These are phyloP conservation scores for Penicillium sp. DNA, from an alignment of 2,329 filamentous ascomycete species.

Conservation along the genomic window DNA sequence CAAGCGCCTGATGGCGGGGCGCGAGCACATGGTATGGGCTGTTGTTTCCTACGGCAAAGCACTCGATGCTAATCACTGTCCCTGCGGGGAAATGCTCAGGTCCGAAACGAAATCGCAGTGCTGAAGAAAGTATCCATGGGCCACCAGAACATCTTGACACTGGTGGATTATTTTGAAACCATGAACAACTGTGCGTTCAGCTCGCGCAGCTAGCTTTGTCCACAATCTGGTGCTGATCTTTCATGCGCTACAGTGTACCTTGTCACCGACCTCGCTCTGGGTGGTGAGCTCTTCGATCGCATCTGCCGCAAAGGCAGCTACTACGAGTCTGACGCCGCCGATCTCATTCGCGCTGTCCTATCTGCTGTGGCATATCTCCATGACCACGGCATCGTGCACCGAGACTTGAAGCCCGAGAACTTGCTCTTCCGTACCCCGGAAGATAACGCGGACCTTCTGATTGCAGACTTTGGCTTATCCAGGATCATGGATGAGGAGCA, in stretches of 20 bases:
- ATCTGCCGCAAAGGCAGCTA: slow-evolving; percentile 99
- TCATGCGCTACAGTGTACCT: slow-evolving; percentile 66
- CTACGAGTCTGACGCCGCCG: slow-evolving; percentile 94
- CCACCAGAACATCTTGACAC: slow-evolving; percentile 93
- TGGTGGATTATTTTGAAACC: slow-evolving; percentile 99
- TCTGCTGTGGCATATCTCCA: slow-evolving; percentile 98
- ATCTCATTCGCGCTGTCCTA: slow-evolving; percentile 89
- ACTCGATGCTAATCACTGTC: slow-evolving; percentile 7
- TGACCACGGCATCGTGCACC: slow-evolving; percentile 97
- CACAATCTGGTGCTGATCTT: background rate
- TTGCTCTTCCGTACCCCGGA: slow-evolving; percentile 94
- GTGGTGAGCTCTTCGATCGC: slow-evolving; percentile 94
- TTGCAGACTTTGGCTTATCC: slow-evolving; percentile 93
- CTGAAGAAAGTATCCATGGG: slow-evolving; percentile 98
- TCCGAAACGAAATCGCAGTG: slow-evolving; percentile 96
- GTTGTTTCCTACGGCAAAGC: background rate
- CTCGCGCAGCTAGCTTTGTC: background rate
- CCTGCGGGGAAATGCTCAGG: slow-evolving; percentile 50
- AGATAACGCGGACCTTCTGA: slow-evolving; percentile 93
- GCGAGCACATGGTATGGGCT: slow-evolving; percentile 87
- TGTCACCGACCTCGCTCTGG: slow-evolving; percentile 92
- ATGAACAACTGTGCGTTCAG: slow-evolving; percentile 82
- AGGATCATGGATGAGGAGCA: slow-evolving; percentile 99
- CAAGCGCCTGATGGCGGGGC: slow-evolving; percentile 93
- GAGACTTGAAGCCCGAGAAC: slow-evolving; percentile 96